These are phyloP conservation scores for Dryadomyces quercus-mongolicae DNA, from an alignment of 2,329 filamentous ascomycete species.

Conservation along the genomic window DNA sequence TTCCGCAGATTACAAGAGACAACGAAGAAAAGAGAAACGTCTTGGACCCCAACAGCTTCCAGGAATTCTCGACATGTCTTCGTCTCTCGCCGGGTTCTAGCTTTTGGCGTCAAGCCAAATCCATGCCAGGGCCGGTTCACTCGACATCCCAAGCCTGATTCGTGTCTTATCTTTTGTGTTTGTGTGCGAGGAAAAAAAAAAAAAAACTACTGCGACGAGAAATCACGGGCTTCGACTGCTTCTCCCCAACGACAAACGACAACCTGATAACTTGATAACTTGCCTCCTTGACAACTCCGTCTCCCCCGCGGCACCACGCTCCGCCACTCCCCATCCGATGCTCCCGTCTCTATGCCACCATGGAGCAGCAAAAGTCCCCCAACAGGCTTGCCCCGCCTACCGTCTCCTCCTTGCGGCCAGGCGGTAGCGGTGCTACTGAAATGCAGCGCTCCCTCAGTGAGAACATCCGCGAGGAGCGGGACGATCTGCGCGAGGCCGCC, in stretches of 20 bases:
- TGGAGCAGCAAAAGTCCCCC: slow-evolving; percentile 9
- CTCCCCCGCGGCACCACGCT: too few relatives aligned
- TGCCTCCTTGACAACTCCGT: background rate
- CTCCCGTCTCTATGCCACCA: background rate
- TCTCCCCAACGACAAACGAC: too few relatives aligned
- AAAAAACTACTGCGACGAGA: background rate
- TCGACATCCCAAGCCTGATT: background rate
- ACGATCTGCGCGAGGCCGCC: slow-evolving; percentile 88
- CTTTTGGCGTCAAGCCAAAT: slow-evolving; percentile 25
- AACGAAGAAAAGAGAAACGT: background rate
- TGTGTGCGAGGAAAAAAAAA: background rate
- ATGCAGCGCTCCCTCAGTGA: slow-evolving; percentile 66
- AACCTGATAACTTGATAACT: background rate
- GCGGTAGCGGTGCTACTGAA: slow-evolving; percentile 31
- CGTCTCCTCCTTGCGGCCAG: slow-evolving; percentile 38
- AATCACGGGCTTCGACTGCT: background rate
- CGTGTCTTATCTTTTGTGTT: too few relatives aligned
- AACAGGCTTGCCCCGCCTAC: slow-evolving; percentile 38
- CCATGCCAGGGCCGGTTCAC: slow-evolving; percentile 5
- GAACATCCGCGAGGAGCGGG: slow-evolving; percentile 84
- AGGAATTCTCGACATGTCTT: slow-evolving; percentile 22
- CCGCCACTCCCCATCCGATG: slow-evolving; percentile 3
- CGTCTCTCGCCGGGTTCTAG: slow-evolving; percentile 23
- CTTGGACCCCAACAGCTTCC: background rate
- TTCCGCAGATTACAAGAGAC: background rate